Evolutionary conservation across 116 monocot species (phyloP), one percentile per base, ranked within the genome.

Genomic region (Phalaenopsis hybrid): DNA sequence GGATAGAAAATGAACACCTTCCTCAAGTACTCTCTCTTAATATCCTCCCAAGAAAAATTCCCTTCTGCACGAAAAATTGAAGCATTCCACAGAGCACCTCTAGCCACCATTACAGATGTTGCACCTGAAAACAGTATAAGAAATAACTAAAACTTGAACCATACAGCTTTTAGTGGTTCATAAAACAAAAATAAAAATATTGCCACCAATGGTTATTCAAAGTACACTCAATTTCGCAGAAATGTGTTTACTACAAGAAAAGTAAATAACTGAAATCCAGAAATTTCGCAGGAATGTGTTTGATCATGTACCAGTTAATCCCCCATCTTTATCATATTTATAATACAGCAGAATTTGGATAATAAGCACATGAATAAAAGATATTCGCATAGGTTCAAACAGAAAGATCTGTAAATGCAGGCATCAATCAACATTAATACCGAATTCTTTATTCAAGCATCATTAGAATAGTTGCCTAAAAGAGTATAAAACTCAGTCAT

Each of bases 71-170:
- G 75, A 84, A 99, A 99, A 61, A 99, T 87, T 20, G 98, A 99
- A 81, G 95, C 92, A 93, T 95, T 99, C 98, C 98, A 99, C 41
- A 95, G 33, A 72, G 98, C 98, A 74, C 98, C 98, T 93, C 98
- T 95, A 51, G 91, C 98, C 41, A 90, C 93, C 98, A 99, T 99
- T 44, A 92, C 87, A 74, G 95, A 93, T 57, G 95, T 63, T n/a
- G 98, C 95, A 85, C 93, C 93, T 93, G 76, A 78, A 34, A 72
- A 0, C 13, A 75, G 18, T 75, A 8, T 75, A 21, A n/a, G 72
- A 72, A 72, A 72, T 37, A 72, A 0, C 5, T 0, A 72, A 15
- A 12, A 31, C 13, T 11, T 34, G 8, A 70, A 4, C 70, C 12
- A 37, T 37, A 12, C 6, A 72, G 6, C 31, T 72, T 34, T 34